These are phyloP conservation scores for Chlamydomonas eustigma DNA, from an alignment of 139 green algal genomes.

Conservation along the genomic window DNA sequence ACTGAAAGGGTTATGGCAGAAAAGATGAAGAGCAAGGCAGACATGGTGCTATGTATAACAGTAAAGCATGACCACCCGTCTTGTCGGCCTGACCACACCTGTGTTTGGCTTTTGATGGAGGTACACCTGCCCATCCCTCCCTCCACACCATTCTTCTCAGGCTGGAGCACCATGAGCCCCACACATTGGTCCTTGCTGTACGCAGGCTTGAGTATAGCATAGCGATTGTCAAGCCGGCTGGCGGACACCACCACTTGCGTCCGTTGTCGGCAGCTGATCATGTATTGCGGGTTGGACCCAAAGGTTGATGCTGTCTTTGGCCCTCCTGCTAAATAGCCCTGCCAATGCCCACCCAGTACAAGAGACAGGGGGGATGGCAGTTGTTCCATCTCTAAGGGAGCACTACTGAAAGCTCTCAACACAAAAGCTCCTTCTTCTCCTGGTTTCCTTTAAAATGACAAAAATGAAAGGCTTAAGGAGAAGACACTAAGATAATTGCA, in stretches of 20 bases:
- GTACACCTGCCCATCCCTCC: not conserved
- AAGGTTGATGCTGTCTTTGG: conserved; percentile 25
- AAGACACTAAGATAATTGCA: not conserved
- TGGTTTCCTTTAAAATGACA: conserved; percentile 18
- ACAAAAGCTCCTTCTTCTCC: conserved; percentile 53
- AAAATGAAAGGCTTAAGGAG: not conserved
- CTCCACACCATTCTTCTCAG: conserved; percentile 6
- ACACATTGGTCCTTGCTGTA: conserved; percentile 16
- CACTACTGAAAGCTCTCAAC: conserved; percentile 36
- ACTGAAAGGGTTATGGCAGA: too few relatives aligned
- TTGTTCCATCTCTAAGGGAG: conserved; percentile 52
- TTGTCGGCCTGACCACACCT: not conserved
- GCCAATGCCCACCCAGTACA: conserved; percentile 35
- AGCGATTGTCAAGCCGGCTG: conserved; percentile 30
- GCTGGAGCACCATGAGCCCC: conserved; percentile 16
- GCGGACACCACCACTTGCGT: conserved; percentile 35
- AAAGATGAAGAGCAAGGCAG: not conserved
- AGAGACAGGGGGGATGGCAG: conserved; percentile 45
- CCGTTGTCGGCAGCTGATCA: conserved; percentile 30
- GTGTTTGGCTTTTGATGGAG: not conserved
- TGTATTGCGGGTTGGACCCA: conserved; percentile 60
- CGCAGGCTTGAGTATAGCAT: conserved; percentile 33
- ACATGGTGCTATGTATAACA: too few relatives aligned
- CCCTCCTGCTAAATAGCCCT: conserved; percentile 35
- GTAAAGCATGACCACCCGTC: too few relatives aligned